Conservation (phyloP, 2,329 filamentous ascomycete genomes). For the Aspergillus glaucus region DNA sequence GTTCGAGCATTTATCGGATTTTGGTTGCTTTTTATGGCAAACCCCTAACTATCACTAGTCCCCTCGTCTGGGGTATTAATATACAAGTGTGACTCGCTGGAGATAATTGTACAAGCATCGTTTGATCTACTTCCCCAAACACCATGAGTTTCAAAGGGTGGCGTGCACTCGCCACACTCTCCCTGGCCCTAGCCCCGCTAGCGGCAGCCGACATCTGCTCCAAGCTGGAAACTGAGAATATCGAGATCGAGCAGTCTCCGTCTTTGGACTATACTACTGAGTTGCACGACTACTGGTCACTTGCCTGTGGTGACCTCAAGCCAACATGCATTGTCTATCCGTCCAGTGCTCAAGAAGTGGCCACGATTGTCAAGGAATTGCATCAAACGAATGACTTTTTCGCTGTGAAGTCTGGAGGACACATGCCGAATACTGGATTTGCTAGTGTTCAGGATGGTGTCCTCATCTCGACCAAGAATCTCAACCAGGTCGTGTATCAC, state of each 20-base stretch:
- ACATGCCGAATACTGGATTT: conserved; percentile 43
- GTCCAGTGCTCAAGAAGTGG: conserved; percentile 46
- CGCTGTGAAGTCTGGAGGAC: conserved; percentile 49
- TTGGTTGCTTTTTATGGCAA: no score
- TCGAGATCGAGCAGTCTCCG: conserved; percentile 27
- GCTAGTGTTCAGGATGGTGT: conserved; percentile 41
- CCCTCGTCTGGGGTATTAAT: not conserved
- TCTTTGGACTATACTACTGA: conserved; percentile 32
- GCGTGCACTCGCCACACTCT: conserved; percentile 12
- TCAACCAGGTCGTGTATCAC: conserved; percentile 32
- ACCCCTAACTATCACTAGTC: no score
- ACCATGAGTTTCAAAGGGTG: conserved; percentile 16
- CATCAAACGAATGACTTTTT: conserved; percentile 45
- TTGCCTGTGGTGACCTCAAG: conserved; percentile 35
- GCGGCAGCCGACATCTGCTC: conserved; percentile 34
- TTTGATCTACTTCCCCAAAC: not conserved
- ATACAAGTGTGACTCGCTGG: not conserved
- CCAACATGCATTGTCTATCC: conserved; percentile 47
- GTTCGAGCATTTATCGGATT: no score
- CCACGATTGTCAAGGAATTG: conserved; percentile 47
- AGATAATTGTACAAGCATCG: no score
- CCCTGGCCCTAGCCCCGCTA: conserved; percentile 13
- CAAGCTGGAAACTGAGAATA: conserved; percentile 27
- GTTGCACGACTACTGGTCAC: conserved; percentile 44
- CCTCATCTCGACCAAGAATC: conserved; percentile 42